Evolutionary conservation across 1,139 yeast genomes (phyloP), one percentile per base, ranked within the genome.

Genomic region (Geotrichum australiense): DNA sequence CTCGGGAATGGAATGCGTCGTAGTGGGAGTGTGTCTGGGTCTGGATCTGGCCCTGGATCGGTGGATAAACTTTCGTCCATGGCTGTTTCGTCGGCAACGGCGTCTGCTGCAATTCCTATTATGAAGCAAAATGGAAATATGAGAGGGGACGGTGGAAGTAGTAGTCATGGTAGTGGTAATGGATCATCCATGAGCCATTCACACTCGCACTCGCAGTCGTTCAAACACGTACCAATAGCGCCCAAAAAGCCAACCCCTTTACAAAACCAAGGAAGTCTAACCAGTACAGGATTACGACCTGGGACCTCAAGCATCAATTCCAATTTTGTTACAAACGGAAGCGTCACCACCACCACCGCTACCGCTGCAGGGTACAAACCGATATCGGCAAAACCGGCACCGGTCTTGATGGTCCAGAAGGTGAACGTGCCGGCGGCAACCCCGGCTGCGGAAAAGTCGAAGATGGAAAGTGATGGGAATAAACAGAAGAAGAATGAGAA

Each of bases 61-160:
- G 25, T 20, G 21, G n/a, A n/a, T n/a, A n/a, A 31, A 19, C 19
- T 42, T 5, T 42, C 46, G 4, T 33, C 39, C 18, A 42, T 42
- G 46, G 46, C 46, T 2, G 25, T 42, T 14, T 31, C 37, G 3
- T 26, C 33, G 4, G 42, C 46, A 3, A 42, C 46, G 5, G 46
- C 46, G 4, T 37, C 42, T 14, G 42, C 46, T 3, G 46, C 46
- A 10, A 42, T 42, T 23, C 46, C 46, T 3, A 42, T 42, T 14
- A 32, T 24, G 39, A 28, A 16, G 30, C 33, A 31, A n/a, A 24
- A 37, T 18, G n/a, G n/a, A n/a, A 21, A 14, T 33, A 18, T 14
- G 29, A 14, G 16, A 21, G 16, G 16, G 14, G 16, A 15, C 20
- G 11, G 33, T 10, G 32, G 18, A 24, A 32, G 25, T 31, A 37